Base-by-base conservation (phyloP, 192 early-diverging fungal species). In the Backusella morwellensis region DNA sequence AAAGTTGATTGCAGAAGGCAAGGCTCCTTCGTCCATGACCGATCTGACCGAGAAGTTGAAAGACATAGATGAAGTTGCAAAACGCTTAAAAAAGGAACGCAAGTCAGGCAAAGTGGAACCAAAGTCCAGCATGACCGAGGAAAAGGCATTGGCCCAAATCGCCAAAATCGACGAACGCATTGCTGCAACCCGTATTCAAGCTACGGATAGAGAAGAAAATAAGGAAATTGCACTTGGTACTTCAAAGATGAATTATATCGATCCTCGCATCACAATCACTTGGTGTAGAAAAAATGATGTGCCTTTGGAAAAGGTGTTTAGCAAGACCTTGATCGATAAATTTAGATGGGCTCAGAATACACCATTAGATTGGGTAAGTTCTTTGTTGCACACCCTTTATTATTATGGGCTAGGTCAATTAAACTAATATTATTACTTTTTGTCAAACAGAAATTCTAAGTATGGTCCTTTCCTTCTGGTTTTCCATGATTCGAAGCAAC, bases 161-260 rank as follows among this genome's bases (percentile, higher is more conserved):
- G 81, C 86, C 52, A 94, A 91, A 75, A 71, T 95, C 41, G 84
- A 85, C 8, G 92, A 93, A 35, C 86, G 88, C 34, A 95, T 99
- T 75, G 84, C 88, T 32, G 90, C 89, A 23, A 89, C 91, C 41
- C 91, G 94, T 75, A 85, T 94, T 21, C 83, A 90, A 52, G 88
- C 92, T 85, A 88, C 92, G 7, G 97, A 98, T 80, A 97, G 92
- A 93, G 97, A 99, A 78, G 96, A 98, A 74, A 97, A 95, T 87
- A 99, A 98, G 85, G 92, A 94, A 42, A 98, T 96, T 15, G 94
- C 98, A 0, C 84, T 99, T 76, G 92, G 96, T 21, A 99, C 98
- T 2, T 98, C 97, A 36, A 98, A 98, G 86, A 93, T 96, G 84
- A 99, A 99, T 86, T 99, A 99, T 86, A 96, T 98, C 73, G 98